Percentiles rank a stretch among this genome's conserved stretches.
Evolutionary conservation across 2,329 filamentous ascomycete genomes (phyloP).

Genomic region (Pseudopyrenochaeta lycopersici): DNA sequence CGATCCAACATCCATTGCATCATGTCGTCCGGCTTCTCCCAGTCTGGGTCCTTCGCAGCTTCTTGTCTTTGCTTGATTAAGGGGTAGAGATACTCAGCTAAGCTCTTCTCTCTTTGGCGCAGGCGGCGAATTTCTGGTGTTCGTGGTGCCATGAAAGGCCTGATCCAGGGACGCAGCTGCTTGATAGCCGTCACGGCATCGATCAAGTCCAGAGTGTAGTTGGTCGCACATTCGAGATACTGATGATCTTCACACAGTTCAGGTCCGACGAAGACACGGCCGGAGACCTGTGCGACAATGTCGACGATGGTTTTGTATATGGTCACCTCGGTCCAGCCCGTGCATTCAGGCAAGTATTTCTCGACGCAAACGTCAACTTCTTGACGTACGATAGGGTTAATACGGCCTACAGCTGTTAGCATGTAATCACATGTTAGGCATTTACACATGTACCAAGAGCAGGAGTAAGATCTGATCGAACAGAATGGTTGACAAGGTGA

Average conservation of each 20-base stretch:
- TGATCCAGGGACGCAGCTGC: conserved; percentile 31
- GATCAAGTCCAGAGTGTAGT: conserved; percentile 47
- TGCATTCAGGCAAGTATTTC: conserved; percentile 36
- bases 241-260: conserved; percentile 38
- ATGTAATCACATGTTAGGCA: neutral
- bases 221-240: conserved; percentile 39
- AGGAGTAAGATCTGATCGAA: conserved; percentile 47
- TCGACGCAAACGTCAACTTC: conserved; percentile 40
- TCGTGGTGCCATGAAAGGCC: conserved; percentile 33
- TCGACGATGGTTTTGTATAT: conserved; percentile 41
- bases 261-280: conserved; percentile 44
- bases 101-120: conserved; percentile 22
- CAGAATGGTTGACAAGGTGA: conserved; percentile 22
- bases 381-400: conserved; percentile 37
- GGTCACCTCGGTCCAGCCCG: conserved; percentile 42
- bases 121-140: conserved; percentile 34
- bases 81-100: conserved; percentile 27
- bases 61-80: conserved; percentile 33
- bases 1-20: conserved; percentile 50
- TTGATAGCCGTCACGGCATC: conserved; percentile 38
- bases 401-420: conserved; percentile 33
- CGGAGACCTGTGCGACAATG: conserved; percentile 46
- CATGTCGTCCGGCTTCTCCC: conserved; percentile 48
- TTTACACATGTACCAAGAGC: conserved; percentile 33
- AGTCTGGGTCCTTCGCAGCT: conserved; percentile 35